Evolutionary conservation across 495 filamentous ascomycete genomes (phyloP), one percentile per base, ranked within the genome.

Genomic region (Daldinia bambusicola): DNA sequence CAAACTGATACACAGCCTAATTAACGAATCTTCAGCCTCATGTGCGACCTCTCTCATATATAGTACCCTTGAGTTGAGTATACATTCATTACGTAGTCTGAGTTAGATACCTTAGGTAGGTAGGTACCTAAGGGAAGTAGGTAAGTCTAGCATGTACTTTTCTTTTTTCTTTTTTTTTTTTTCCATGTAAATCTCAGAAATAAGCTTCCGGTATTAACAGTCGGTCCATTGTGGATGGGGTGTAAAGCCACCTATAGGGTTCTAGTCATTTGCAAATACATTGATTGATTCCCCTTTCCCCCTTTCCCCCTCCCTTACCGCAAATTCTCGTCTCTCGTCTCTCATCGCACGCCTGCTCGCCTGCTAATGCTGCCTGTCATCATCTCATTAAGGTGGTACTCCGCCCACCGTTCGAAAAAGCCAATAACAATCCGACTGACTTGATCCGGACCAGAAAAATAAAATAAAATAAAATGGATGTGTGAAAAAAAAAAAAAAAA

Each of bases 261-360:
- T 74, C 71, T 70, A 74, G 66, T 60, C 70, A 68, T 72, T 67
- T 68, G 70, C 65, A 72, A 67, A 65, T 60, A 57, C 59, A 50
- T 18, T 6, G 22, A 9, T 37, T 45, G n/a, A n/a, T n/a, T n/a
- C n/a, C n/a, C n/a, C n/a, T n/a, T n/a, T n/a, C n/a, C n/a, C 56
- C 48, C 45, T 3, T 26, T 26, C 26, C 26, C 26, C 56, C 48
- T 48, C 38, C 34, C 9, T 36, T 36, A 37, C 26, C 52, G 38
- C 65, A 61, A 62, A 63, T 69, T 3, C 67, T 59, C 63, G 37
- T 59, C 63, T 51, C 57, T 53, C 63, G 30, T 62, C 56, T 38
- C 59, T 40, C 16, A 2, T 45, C 41, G 16, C 40, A 6, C 40
- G n/a, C 14, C 40, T 38, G 61, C 66, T 43, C 64, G 64, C 66